Percentiles rank a stretch among this genome's conserved stretches.
These are phyloP conservation scores for Aspergillus sclerotialis DNA, from an alignment of 2,329 filamentous ascomycete species.

Conservation along the genomic window DNA sequence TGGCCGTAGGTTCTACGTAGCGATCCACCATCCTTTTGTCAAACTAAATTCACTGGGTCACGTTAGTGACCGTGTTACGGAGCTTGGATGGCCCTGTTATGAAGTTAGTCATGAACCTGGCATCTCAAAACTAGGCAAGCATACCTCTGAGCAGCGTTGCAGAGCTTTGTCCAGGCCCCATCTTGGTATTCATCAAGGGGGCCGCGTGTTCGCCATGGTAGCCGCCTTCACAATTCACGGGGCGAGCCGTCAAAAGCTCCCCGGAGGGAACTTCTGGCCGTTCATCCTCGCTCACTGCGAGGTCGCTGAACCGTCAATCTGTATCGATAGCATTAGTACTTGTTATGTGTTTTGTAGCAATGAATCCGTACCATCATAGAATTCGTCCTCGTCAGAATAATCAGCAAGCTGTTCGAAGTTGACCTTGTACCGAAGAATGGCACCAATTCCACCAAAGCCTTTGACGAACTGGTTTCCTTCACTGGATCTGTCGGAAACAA, in stretches of 20 bases:
- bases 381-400: slow-evolving; percentile 83
- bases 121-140: slow-evolving; percentile 2
- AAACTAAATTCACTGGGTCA: slow-evolving; percentile 18
- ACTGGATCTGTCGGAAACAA: slow-evolving; percentile 93
- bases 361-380: slow-evolving; percentile 62
- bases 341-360: neutral
- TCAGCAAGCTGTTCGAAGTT: slow-evolving; percentile 99
- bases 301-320: slow-evolving; percentile 88
- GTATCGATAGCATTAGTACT: slow-evolving; percentile 7
- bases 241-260: slow-evolving; percentile 51
- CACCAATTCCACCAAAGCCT: slow-evolving; percentile 97
- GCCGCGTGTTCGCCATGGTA: slow-evolving; percentile 25
- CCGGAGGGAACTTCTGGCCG: slow-evolving; percentile 52
- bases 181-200: slow-evolving; percentile 23
- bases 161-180: slow-evolving; percentile 24
- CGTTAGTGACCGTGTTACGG: slow-evolving; percentile 26
- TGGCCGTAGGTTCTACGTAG: slow-evolving; percentile 6
- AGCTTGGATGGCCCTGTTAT: slow-evolving; percentile 38
- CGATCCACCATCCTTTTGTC: slow-evolving; percentile 20
- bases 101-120: neutral
- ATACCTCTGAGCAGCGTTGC: slow-evolving; percentile 35
- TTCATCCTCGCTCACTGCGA: slow-evolving; percentile 81
- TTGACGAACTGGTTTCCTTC: slow-evolving; percentile 99
- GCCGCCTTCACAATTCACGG: slow-evolving; percentile 29
- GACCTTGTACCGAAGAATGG: slow-evolving; percentile 97